Conservation (phyloP, 164 flowering plant genomes). For the Sedum album region DNA sequence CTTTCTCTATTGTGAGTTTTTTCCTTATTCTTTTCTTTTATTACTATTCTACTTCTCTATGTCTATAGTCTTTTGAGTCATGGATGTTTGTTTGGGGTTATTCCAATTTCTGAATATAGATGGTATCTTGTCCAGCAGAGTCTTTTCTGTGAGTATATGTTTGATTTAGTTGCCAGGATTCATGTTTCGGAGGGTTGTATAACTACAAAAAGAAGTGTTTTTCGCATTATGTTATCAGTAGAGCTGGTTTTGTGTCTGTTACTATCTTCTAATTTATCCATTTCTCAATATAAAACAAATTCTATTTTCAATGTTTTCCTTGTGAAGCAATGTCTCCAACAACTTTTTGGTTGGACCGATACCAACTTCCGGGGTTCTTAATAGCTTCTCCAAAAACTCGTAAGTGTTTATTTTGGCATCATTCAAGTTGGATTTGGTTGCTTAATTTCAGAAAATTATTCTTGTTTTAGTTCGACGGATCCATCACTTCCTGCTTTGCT, state of each 20-base stretch:
- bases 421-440: background rate
- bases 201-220: no score
- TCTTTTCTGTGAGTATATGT: no score
- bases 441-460: background rate
- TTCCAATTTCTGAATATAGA: background rate
- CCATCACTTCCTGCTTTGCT: background rate
- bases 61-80: no score
- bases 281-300: background rate
- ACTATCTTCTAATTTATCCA: background rate
- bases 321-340: constrained; percentile 72
- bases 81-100: constrained; percentile 1
- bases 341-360: constrained; percentile 78
- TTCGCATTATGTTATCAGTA: no score
- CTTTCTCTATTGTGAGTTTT: constrained; percentile 58
- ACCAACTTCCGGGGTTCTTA: constrained; percentile 66
- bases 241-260: no score
- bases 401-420: constrained; percentile 31
- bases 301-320: constrained; percentile 6
- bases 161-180: no score
- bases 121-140: background rate
- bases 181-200: no score
- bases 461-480: background rate
- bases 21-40: background rate
- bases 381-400: constrained; percentile 58
- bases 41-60: background rate